These are phyloP conservation scores for Trifolium dubium DNA, from an alignment of 306 rosid genomes.

Conservation along the genomic window DNA sequence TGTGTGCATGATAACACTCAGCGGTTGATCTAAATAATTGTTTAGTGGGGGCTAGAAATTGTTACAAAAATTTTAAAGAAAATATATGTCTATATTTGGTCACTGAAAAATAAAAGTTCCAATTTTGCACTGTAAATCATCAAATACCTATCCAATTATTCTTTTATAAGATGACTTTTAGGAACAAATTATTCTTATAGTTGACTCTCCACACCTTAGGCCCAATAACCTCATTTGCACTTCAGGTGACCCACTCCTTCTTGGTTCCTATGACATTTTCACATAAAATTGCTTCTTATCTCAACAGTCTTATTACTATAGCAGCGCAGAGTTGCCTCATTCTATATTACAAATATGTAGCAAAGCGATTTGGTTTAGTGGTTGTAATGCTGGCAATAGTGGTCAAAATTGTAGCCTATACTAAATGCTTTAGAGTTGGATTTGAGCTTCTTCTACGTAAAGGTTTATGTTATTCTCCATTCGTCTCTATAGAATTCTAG, in stretches of 20 bases:
- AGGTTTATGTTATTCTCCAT: conserved; percentile 55
- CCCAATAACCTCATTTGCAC: not conserved
- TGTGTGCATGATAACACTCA: not conserved
- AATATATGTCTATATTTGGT: not conserved
- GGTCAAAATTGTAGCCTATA: not conserved
- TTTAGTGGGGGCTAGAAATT: too few relatives aligned
- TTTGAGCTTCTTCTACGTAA: conserved; percentile 40
- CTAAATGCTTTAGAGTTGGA: not conserved
- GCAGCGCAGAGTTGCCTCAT: too few relatives aligned
- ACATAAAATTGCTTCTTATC: conserved; percentile 1
- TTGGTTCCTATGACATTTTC: not conserved
- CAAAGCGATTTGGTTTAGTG: too few relatives aligned
- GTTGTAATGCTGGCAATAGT: not conserved
- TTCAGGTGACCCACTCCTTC: not conserved
- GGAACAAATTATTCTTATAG: not conserved
- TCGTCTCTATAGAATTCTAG: conserved; percentile 16
- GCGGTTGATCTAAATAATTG: not conserved
- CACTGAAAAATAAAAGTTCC: not conserved
- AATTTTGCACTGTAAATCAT: not conserved
- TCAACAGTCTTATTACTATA: not conserved
- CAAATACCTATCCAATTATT: not conserved
- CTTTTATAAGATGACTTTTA: not conserved
- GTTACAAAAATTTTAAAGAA: too few relatives aligned
- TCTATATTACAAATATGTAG: too few relatives aligned
- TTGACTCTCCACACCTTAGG: not conserved